Evolutionary conservation across 306 rosid species (phyloP).

Genomic region (Abrus precatorius): DNA sequence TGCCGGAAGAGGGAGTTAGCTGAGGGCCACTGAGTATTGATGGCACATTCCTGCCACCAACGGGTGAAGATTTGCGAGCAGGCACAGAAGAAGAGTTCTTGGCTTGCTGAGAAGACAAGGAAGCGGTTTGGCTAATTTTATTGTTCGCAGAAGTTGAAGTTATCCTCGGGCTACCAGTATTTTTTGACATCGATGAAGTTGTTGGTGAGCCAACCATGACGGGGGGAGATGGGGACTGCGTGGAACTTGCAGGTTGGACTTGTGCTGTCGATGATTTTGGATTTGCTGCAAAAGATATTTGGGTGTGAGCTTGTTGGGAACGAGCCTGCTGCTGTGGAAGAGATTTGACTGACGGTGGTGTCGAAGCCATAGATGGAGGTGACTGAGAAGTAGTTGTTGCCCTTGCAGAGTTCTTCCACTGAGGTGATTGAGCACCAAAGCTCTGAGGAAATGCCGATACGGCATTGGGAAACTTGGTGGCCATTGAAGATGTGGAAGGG

Average conservation of each 20-base stretch:
- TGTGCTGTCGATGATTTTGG: constrained; percentile 70
- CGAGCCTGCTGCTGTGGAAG: constrained; percentile 79
- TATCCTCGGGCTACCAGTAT: constrained; percentile 93
- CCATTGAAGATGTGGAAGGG: constrained; percentile 73
- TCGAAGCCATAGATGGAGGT: constrained; percentile 70
- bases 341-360: constrained; percentile 69
- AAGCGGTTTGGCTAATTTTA: constrained; percentile 72
- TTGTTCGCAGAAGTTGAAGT: constrained; percentile 67
- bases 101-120: constrained; percentile 77
- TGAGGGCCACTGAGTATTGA: constrained; percentile 80
- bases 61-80: constrained; percentile 83
- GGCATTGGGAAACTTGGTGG: constrained; percentile 76
- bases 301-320: constrained; percentile 73
- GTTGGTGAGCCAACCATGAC: constrained; percentile 88
- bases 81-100: constrained; percentile 65
- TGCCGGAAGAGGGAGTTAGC: constrained; percentile 59
- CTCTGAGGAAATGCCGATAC: constrained; percentile 76
- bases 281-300: constrained; percentile 86
- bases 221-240: constrained; percentile 84
- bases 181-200: constrained; percentile 81
- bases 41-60: constrained; percentile 74
- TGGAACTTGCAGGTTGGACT: constrained; percentile 67
- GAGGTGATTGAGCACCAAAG: constrained; percentile 83
- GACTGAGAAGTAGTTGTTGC: constrained; percentile 61
- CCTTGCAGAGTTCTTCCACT: constrained; percentile 86